Percentiles rank a stretch among this genome's conserved stretches.
These are phyloP conservation scores for Aspergillus nidulans DNA, from an alignment of 495 filamentous ascomycete genomes.

Conservation along the genomic window DNA sequence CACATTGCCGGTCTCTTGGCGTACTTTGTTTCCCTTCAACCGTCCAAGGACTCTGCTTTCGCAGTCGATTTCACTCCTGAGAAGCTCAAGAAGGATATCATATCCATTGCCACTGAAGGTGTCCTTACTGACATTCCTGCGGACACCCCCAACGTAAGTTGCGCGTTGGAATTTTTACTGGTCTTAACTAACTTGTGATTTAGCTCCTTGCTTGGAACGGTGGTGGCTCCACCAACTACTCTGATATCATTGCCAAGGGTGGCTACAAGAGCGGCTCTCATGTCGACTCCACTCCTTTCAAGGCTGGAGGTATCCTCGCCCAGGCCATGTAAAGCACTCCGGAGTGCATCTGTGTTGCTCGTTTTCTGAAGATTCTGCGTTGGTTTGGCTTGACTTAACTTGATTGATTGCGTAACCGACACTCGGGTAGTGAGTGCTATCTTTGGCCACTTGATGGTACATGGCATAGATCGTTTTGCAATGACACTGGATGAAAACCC, in stretches of 20 bases:
- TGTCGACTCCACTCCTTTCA: constrained; percentile 15
- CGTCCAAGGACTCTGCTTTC: constrained; percentile 79
- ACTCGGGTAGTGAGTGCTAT: constrained; percentile 7
- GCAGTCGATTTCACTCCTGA: constrained; percentile 87
- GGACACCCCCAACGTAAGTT: constrained; percentile 73
- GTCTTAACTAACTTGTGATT: constrained; percentile 37
- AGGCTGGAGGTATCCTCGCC: constrained; percentile 25
- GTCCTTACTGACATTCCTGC: constrained; percentile 78
- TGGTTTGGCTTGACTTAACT: neutral
- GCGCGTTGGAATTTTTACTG: neutral
- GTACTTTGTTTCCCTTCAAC: constrained; percentile 96
- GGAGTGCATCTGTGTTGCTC: neutral
- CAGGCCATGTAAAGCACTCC: constrained; percentile 11
- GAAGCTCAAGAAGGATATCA: constrained; percentile 86
- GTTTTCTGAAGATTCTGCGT: neutral
- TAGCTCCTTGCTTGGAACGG: constrained; percentile 97
- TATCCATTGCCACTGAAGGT: constrained; percentile 75
- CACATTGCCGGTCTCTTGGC: constrained; percentile 95
- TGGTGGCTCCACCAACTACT: constrained; percentile 88
- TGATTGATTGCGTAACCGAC: neutral
- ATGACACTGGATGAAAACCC: neutral
- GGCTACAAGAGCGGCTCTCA: constrained; percentile 28
- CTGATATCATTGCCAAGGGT: constrained; percentile 70
- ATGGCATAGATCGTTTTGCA: constrained; percentile 1
- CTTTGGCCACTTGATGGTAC: constrained; percentile 11